A percentile compares a stretch with the other conserved stretches of the same genome.
phyloP scores from a whole-genome alignment of 2,329 filamentous ascomycete genomes.

The Aspergillus terreus region DNA sequence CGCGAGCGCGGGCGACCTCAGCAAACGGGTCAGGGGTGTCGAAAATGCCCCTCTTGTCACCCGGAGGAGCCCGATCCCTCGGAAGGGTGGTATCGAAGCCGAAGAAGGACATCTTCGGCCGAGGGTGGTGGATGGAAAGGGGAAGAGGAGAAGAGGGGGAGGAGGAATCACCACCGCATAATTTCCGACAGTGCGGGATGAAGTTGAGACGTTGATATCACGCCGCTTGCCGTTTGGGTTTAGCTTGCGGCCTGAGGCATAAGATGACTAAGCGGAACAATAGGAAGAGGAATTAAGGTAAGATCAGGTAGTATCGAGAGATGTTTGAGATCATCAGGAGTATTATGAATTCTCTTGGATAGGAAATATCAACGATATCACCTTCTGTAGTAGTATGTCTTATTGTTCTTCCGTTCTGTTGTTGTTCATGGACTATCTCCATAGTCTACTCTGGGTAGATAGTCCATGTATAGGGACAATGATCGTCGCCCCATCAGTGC shows the following conservation, averaged over 20 bases:
- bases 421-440: no score
- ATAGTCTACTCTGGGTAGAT: no score
- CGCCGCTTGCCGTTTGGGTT: slow-evolving; percentile 10
- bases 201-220: slow-evolving; percentile 22
- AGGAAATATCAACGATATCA: no score
- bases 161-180: slow-evolving; percentile 17
- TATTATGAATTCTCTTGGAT: no score
- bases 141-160: slow-evolving; percentile 13
- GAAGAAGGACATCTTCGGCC: slow-evolving; percentile 77
- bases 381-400: no score
- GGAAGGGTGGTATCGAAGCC: slow-evolving; percentile 72
- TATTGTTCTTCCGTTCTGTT: no score
- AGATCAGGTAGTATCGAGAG: neutral
- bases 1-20: slow-evolving; percentile 62
- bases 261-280: neutral
- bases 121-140: slow-evolving; percentile 2
- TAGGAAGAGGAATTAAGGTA: neutral
- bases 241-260: neutral
- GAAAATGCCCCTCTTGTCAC: slow-evolving; percentile 69
- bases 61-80: slow-evolving; percentile 62
- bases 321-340: no score
- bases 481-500: no score
- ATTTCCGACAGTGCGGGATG: slow-evolving; percentile 20
- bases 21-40: slow-evolving; percentile 87
- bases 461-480: no score